Conservation (phyloP, 2,329 filamentous ascomycete species). For the Helicocarpus griseus region DNA sequence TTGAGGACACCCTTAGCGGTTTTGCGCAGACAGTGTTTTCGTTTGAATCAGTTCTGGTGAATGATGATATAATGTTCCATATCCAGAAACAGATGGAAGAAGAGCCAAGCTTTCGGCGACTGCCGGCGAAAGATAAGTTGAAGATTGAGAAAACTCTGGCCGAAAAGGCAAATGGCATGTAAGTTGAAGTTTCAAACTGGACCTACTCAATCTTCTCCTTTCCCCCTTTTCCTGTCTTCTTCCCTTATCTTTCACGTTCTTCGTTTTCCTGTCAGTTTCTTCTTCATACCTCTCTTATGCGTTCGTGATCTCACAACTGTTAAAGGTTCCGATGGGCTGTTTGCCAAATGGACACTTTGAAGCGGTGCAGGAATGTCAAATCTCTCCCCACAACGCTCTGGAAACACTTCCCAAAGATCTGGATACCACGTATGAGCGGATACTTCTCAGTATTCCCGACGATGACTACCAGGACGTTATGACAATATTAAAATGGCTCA, state of each 20-base stretch:
- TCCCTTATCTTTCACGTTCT: neutral
- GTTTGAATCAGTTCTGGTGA: conserved; percentile 9
- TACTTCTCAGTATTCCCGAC: conserved; percentile 16
- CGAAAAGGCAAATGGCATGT: conserved; percentile 15
- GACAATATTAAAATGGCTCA: conserved; percentile 19
- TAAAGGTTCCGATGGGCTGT: conserved; percentile 18
- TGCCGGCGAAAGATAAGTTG: conserved; percentile 3
- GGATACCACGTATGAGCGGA: conserved; percentile 18
- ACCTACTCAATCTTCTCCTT: too few relatives aligned
- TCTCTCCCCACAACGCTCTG: conserved; percentile 11
- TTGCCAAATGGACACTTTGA: conserved; percentile 15
- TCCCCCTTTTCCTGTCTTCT: neutral
- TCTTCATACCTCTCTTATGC: neutral
- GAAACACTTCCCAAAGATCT: conserved; percentile 12
- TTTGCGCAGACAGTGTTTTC: conserved; percentile 1
- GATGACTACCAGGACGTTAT: conserved; percentile 14
- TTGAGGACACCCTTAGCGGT: conserved; percentile 7
- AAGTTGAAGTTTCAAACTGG: too few relatives aligned
- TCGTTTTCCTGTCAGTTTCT: neutral
- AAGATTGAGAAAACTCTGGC: conserved; percentile 18
- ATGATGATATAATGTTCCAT: conserved; percentile 12
- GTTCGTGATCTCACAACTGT: neutral
- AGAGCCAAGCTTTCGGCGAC: conserved; percentile 8
- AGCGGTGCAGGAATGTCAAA: conserved; percentile 8
- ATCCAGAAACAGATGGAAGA: conserved; percentile 8